Evolutionary conservation across 345 rosid species (phyloP).

Genomic region (sweet orange (Citrus sinensis)): DVS_A1.0 CM039163.1:44984501-44985000

Average conservation of each 20-base stretch:
- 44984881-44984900: background rate
- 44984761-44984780: background rate
- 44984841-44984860: background rate
- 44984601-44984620: background rate
- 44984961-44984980: background rate
- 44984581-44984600: conserved; percentile 72
- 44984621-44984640: background rate
- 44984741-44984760: background rate
- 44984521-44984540: conserved; percentile 71
- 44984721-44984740: background rate
- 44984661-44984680: background rate
- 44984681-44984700: background rate
- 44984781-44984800: background rate
- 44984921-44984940: background rate
- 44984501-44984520: conserved; percentile 52
- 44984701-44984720: background rate
- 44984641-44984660: background rate
- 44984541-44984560: conserved; percentile 75
- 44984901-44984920: background rate
- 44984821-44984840: background rate
- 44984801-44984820: background rate
- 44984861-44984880: background rate
- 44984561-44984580: conserved; percentile 54
- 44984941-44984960: background rate
- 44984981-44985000: background rate